Base-by-base conservation (phyloP, 2,329 filamentous ascomycete genomes). In the Rhytidhysteron rufulum region DNA sequence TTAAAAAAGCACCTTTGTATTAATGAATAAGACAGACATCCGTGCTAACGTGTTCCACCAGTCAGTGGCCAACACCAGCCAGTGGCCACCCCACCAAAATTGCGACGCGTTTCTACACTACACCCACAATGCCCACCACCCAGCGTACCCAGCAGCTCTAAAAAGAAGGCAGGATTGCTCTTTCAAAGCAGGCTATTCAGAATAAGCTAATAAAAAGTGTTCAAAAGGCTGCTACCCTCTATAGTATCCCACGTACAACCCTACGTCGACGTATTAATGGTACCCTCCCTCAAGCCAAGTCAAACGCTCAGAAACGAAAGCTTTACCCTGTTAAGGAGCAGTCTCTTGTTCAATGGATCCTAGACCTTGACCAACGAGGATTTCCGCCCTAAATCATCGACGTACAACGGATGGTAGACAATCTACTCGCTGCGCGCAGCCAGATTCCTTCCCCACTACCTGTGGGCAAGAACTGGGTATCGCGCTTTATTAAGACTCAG, bases 401-500 rank as follows among this genome's bases (percentile, higher is more conserved):
- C 22, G 15, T 34, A 34, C 7, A 17, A 17, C 5, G 9, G 8
- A 34, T 34, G 17, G 32, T 21, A 18, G 32, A 10, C 18, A 8
- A 19, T 34, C 15, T 34, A 34, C n/a, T n/a, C n/a, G n/a, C n/a
- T n/a, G n/a, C n/a, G n/a, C n/a, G n/a, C n/a, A n/a, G 15, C 15
- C 13, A 21, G 17, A n/a, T n/a, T 9, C 9, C 25, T 9, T 29
- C 25, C 25, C 18, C 17, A 19, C 16, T 19, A 8, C 27, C 13
- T 33, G 20, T 40, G 1, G 22, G 37, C 18, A 34, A 40, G 27
- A 34, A 40, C 37, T 40, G 18, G 37, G 31, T 19, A 40, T 17
- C 18, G 22, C 24, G 18, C 31, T 40, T 40, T 34, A 40, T 40
- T 19, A 18, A 40, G n/a, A 18, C n/a, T n/a, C n/a, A n/a, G n/a